phyloP scores from a whole-genome alignment of 169 alveolate species.

The Sarcocystis neurona region DNA sequence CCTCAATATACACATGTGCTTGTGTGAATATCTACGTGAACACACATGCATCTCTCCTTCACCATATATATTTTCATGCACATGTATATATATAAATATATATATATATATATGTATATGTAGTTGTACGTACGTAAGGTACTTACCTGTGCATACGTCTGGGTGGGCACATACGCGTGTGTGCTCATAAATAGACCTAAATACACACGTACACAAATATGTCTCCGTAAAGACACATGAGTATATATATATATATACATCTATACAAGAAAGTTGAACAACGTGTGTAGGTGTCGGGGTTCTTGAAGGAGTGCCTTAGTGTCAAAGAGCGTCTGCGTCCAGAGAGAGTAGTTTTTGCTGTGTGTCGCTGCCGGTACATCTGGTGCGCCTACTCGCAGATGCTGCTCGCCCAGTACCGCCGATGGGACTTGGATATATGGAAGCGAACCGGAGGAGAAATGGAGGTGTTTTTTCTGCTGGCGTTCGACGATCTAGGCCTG shows the following conservation, averaged over 20 bases:
- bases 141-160: no score
- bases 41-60: no score
- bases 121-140: no score
- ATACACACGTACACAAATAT: background rate
- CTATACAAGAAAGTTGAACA: background rate
- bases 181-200: no score
- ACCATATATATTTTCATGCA: no score
- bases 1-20: no score
- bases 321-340: background rate
- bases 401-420: constrained; percentile 52
- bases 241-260: background rate
- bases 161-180: no score
- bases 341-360: background rate
- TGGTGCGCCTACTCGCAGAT: constrained; percentile 28
- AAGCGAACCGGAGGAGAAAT: constrained; percentile 55
- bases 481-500: constrained; percentile 53
- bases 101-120: no score
- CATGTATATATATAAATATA: no score
- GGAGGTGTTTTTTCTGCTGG: constrained; percentile 58
- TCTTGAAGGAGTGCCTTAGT: background rate
- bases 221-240: background rate
- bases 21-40: no score
- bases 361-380: background rate
- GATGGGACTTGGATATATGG: constrained; percentile 61
- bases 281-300: background rate